Evolutionary conservation across 371 early-diverging fungal species (phyloP), one percentile per base, ranked within the genome.

Genomic region (Haplosporangium sp.): DNA sequence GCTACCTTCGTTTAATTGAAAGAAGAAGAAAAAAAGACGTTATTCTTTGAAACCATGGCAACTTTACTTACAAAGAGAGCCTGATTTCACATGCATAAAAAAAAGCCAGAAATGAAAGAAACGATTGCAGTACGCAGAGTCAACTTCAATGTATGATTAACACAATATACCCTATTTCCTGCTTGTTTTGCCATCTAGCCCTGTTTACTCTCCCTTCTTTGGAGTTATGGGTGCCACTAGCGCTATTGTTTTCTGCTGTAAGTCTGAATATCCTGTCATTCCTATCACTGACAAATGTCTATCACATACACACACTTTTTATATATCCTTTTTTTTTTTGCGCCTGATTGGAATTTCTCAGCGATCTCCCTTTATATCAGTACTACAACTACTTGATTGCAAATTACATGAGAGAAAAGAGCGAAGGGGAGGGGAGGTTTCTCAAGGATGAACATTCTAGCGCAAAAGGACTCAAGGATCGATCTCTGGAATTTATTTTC

Each of bases 141-240:
- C 27, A 27, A 34, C 37, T 59, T 39, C 45, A 44, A 20, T 42
- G 37, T 56, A 11, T 2, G 10, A 11, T 47, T 61, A 45, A 45
- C 61, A 61, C 40, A 8, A 60, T 60, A 42, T 19, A 17, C 47
- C 57, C 53, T 56, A 56, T 67, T 37, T 19, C 45, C 52, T 53
- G 19, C 27, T 58, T 10, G 48, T 40, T 65, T n/a, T 50, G 50
- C 50, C 15, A 44, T 53, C 20, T 55, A 55, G 97, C 88, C 97
- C 97, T 62, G 96, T 95, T 69, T 97, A 97, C 85, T 89, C 96
- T 76, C 99, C 99, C 71, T 95, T 99, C 93, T 97, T 99, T 84
- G 96, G 96, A 77, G 92, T 97, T 69, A 93, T 99, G 88, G 99
- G 99, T 47, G 94, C 96, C 89, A 93, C 98, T 45, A 93, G 95